A percentile compares a stretch with the other conserved stretches of the same genome.
Evolutionary conservation across 2,329 filamentous ascomycete species (phyloP).

Genomic region (Rasamsonia emersonii): DNA sequence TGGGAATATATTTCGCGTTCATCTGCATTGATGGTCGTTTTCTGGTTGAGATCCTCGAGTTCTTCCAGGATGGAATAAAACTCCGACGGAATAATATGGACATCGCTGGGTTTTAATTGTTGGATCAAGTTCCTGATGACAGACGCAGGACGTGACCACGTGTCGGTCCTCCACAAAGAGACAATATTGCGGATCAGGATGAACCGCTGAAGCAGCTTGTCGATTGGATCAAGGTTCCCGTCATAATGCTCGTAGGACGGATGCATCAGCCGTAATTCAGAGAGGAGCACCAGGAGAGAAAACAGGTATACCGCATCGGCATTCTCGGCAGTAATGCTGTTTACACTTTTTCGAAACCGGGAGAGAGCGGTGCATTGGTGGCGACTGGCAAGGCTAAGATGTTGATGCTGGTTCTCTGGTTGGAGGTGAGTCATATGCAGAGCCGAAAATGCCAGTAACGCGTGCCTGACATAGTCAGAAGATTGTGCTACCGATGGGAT

Average conservation of each 20-base stretch:
- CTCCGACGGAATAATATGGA: conserved; percentile 1
- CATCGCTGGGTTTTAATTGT: conserved; percentile 2
- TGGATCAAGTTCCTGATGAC: conserved; percentile 4
- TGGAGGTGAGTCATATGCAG: conserved; percentile 7
- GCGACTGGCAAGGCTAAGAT: conserved; percentile 4
- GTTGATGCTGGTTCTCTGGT: conserved; percentile 3
- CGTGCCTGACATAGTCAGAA: conserved; percentile 5
- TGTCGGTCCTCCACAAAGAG: background rate
- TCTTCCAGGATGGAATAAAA: conserved; percentile 2
- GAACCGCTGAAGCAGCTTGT: conserved; percentile 4
- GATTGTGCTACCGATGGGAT: conserved; percentile 3
- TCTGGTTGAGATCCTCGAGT: conserved; percentile 5
- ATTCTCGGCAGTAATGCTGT: conserved; percentile 1
- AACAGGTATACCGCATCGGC: conserved; percentile 5
- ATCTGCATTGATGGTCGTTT: conserved; percentile 1
- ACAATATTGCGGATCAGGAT: conserved; percentile 4
- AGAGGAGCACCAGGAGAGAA: conserved; percentile 4
- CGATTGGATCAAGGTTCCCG: conserved; percentile 4
- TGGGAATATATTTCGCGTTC: conserved; percentile 3
- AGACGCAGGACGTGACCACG: conserved; percentile 1
- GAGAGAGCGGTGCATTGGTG: conserved; percentile 4
- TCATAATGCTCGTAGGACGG: conserved; percentile 3
- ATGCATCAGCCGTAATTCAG: conserved; percentile 7
- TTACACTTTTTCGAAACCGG: conserved; percentile 3
- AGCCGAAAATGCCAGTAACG: conserved; percentile 7